phyloP scores from a whole-genome alignment of 2,329 filamentous ascomycete genomes.

The Cordyceps farinosa region DNA sequence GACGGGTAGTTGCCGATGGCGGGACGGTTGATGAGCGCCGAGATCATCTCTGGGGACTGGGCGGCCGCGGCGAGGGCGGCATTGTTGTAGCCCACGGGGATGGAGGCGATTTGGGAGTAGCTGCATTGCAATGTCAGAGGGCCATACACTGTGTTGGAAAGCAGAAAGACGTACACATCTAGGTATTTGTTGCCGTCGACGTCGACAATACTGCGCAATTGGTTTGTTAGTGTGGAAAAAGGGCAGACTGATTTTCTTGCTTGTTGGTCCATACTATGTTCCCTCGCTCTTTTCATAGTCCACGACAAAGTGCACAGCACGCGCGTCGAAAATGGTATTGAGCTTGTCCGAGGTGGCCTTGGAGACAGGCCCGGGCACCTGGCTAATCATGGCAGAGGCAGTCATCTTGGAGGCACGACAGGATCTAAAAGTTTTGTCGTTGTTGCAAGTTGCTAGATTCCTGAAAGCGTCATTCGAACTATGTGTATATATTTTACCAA shows the following conservation, averaged over 20 bases:
- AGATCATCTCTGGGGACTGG: conserved; percentile 67
- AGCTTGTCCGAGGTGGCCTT: conserved; percentile 40
- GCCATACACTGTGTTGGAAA: not conserved
- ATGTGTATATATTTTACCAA: not conserved
- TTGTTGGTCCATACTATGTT: conserved; percentile 37
- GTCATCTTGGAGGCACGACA: conserved; percentile 6
- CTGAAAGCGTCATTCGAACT: no score
- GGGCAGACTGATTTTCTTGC: no score
- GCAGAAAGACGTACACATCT: conserved; percentile 40
- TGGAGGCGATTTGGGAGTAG: conserved; percentile 80
- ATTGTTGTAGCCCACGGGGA: conserved; percentile 82
- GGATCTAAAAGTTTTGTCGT: not conserved
- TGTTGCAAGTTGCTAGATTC: not conserved
- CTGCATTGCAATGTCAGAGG: conserved; percentile 29
- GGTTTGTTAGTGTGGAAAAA: not conserved
- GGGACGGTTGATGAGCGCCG: conserved; percentile 72
- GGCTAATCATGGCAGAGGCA: conserved; percentile 31
- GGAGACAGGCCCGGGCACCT: conserved; percentile 36
- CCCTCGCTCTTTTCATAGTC: conserved; percentile 50
- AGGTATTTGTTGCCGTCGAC: conserved; percentile 48
- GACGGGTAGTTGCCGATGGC: conserved; percentile 79
- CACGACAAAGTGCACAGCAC: conserved; percentile 50
- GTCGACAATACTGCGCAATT: conserved; percentile 37
- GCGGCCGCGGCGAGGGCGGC: conserved; percentile 62
- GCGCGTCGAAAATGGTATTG: conserved; percentile 48